Conservation (phyloP, 2,329 filamentous ascomycete genomes). For the Fusarium albosuccineum region DNA sequence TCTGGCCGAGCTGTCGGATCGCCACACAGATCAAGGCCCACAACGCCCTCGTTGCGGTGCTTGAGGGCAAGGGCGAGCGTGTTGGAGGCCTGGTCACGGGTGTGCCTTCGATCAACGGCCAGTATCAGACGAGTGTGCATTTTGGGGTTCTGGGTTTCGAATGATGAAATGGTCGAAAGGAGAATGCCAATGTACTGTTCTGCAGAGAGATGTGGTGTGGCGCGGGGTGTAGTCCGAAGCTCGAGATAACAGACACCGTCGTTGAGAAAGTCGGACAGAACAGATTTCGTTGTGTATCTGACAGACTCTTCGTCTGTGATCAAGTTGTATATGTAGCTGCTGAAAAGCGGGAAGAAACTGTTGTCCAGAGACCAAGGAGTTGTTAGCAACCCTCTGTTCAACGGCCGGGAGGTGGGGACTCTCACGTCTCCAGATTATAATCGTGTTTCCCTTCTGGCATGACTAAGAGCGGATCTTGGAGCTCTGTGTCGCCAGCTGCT, state of each 20-base stretch:
- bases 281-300: constrained; percentile 71
- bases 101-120: constrained; percentile 78
- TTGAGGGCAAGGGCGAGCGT: constrained; percentile 73
- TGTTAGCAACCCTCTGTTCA: background rate
- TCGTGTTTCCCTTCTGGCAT: constrained; percentile 80
- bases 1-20: constrained; percentile 68
- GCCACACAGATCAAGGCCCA: constrained; percentile 84
- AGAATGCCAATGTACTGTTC: constrained; percentile 75
- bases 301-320: constrained; percentile 73
- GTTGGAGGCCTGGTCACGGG: constrained; percentile 69
- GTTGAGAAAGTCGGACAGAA: constrained; percentile 73
- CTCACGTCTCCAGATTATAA: constrained; percentile 76
- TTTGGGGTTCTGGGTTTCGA: constrained; percentile 54
- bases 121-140: constrained; percentile 78
- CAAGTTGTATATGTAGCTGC: constrained; percentile 82
- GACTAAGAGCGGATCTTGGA: constrained; percentile 76
- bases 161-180: constrained; percentile 71
- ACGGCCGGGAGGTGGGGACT: background rate
- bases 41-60: constrained; percentile 68
- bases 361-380: background rate
- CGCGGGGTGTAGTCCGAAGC: constrained; percentile 82
- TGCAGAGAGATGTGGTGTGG: constrained; percentile 69
- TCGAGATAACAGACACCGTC: constrained; percentile 85
- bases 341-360: constrained; percentile 84
- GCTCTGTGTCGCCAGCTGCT: constrained; percentile 61